phyloP scores from a whole-genome alignment of 1,139 yeast species.

The Diutina rugosa region DNA sequence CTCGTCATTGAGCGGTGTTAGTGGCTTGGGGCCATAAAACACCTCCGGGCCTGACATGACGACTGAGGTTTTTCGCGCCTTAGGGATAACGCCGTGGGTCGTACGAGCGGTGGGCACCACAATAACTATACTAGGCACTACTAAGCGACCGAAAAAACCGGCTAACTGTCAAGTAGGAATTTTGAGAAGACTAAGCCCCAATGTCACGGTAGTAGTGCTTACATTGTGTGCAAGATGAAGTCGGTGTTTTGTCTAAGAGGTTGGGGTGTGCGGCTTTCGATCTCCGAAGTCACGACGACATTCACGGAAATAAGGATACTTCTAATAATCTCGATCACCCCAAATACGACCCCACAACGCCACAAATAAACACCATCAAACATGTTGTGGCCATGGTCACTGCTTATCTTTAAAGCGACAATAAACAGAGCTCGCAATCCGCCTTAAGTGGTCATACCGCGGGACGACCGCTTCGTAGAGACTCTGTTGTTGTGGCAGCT shows the following conservation, averaged over 20 bases:
- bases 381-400: neutral
- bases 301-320: neutral
- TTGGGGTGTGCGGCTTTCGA: too few relatives aligned
- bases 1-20: slow-evolving; percentile 36
- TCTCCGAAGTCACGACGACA: too few relatives aligned
- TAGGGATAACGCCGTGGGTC: neutral
- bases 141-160: too few relatives aligned
- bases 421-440: neutral
- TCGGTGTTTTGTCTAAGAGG: too few relatives aligned
- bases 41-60: neutral
- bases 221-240: too few relatives aligned
- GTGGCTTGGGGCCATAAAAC: slow-evolving; percentile 10
- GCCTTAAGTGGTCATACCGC: neutral
- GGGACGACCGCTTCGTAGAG: neutral
- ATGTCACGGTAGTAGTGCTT: neutral
- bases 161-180: too few relatives aligned
- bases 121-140: too few relatives aligned
- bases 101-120: neutral
- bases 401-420: neutral
- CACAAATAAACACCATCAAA: neutral
- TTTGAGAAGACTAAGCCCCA: too few relatives aligned
- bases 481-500: too few relatives aligned
- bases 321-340: too few relatives aligned
- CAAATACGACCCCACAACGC: neutral
- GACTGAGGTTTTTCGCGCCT: neutral